Evolutionary conservation across 306 rosid species (phyloP), one percentile per base, ranked within the genome.

Genomic region (Crataegus laevigata): DNA sequence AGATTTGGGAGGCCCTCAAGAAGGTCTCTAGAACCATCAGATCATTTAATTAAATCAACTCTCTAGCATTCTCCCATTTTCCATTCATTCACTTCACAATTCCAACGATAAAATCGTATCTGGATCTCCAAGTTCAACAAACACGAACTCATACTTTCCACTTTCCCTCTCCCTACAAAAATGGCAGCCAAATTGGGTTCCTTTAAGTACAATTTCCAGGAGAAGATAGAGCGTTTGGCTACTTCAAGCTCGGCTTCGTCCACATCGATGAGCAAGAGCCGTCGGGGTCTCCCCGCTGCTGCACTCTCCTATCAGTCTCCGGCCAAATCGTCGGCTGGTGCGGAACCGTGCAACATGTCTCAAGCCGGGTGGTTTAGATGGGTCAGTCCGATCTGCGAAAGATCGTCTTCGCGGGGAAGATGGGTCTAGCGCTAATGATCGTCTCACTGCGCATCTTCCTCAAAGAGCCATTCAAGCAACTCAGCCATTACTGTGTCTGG

Each of bases 371-470:
- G 6, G 80, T 87, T 91, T 60, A 79, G 54, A 89, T 94, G 96
- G 99, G 99, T 1, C 47, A 15, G 1, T 83, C 96, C 28, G 99
- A 94, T 82, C 97, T 92, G 3, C 81, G 99, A 77, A 94, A 92
- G 89, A 78, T 94, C 8, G 42, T 94, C 4, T 94, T 94, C 83
- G 73, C 99, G 0, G 97, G 96, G 0, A 94, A 94, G 80, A 90
- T 94, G 99, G 97, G 91, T 3, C 84, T 94, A 22, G 96, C 97
- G 67, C 61, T 94, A 28, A 72, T 72, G 73, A 91, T 94, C 22
- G 80, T 94, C 28, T 90, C 99, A 25, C 64, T 94, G 10, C 66
- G 92, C 76, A 90, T 94, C 71, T 94, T 90, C 75, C 83, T 92
- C 58, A 89, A 87, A 25, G 86, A 88, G 69, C 99, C 97, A 3